Percentiles rank a stretch among this genome's conserved stretches.
phyloP scores from a whole-genome alignment of 208 protist genomes.

The Trypanosoma vivax region DNA sequence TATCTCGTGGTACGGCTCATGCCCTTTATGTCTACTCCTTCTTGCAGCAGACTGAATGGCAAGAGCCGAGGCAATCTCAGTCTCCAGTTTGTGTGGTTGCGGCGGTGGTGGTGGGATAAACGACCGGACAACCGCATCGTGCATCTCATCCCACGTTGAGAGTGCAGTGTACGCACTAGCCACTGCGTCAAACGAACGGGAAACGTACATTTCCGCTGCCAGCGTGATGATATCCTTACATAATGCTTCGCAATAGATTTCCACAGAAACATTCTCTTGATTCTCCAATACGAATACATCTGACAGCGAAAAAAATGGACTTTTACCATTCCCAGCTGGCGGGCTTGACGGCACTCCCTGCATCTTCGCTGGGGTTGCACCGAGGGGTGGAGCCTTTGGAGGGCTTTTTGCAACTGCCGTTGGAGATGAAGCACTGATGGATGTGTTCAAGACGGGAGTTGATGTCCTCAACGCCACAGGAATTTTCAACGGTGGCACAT shows the following conservation, averaged over 20 bases:
- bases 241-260: constrained; percentile 52
- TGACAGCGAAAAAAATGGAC: constrained; percentile 17
- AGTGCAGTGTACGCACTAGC: constrained; percentile 58
- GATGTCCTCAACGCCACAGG: too few relatives aligned
- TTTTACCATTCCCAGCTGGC: not conserved
- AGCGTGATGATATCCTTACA: constrained; percentile 61
- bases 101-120: constrained; percentile 47
- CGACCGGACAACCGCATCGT: constrained; percentile 37
- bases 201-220: constrained; percentile 40
- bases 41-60: not conserved
- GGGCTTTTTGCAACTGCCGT: too few relatives aligned
- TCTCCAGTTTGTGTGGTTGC: not conserved
- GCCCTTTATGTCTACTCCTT: constrained; percentile 1
- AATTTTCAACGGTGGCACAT: not conserved
- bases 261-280: constrained; percentile 17
- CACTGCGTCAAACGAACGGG: constrained; percentile 50
- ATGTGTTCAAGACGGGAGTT: too few relatives aligned
- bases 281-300: constrained; percentile 28
- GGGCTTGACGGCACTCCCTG: too few relatives aligned
- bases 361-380: too few relatives aligned
- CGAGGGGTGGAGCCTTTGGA: too few relatives aligned
- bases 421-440: too few relatives aligned
- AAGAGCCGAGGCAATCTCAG: not conserved
- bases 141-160: constrained; percentile 70
- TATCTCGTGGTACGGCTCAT: not conserved